Conservation (phyloP, 2,329 filamentous ascomycete species). For the Fusarium brevicatenulatum region DNA sequence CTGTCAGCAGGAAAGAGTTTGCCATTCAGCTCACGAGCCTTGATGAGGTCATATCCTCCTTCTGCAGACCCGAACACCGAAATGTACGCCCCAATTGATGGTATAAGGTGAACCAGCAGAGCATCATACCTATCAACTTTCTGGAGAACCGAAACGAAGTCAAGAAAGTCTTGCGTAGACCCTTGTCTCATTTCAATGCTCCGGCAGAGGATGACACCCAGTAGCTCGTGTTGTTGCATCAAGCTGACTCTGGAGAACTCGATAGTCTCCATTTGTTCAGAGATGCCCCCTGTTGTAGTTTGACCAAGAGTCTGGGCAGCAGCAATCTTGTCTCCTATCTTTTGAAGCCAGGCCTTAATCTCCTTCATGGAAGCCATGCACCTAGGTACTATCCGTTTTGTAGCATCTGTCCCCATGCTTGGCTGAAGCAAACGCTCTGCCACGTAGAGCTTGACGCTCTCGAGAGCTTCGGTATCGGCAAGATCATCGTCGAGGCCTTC, state of each 20-base stretch:
- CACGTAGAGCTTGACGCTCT: conserved; percentile 50
- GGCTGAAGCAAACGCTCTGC: conserved; percentile 48
- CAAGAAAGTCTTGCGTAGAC: conserved; percentile 75
- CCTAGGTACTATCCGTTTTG: conserved; percentile 74
- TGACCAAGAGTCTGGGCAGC: conserved; percentile 80
- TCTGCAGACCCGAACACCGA: conserved; percentile 82
- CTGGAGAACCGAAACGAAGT: conserved; percentile 74
- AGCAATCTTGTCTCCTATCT: conserved; percentile 78
- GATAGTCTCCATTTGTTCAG: conserved; percentile 79
- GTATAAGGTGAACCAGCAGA: conserved; percentile 80
- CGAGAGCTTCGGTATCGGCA: conserved; percentile 49
- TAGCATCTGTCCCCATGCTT: conserved; percentile 48
- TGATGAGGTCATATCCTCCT: conserved; percentile 71
- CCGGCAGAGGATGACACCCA: conserved; percentile 82
- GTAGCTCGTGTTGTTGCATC: conserved; percentile 86
- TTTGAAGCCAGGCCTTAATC: conserved; percentile 80
- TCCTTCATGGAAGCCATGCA: conserved; percentile 81
- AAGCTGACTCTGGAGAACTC: conserved; percentile 84
- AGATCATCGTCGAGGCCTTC: conserved; percentile 66
- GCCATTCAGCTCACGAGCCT: conserved; percentile 76
- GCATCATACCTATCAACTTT: conserved; percentile 81
- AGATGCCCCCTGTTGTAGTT: conserved; percentile 52
- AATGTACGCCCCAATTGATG: conserved; percentile 80
- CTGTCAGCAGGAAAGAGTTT: conserved; percentile 75
- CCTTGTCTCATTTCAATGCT: conserved; percentile 81